These are phyloP conservation scores for Russula vinacea DNA, from an alignment of 768 basidiomycete genomes.

Conservation along the genomic window DNA sequence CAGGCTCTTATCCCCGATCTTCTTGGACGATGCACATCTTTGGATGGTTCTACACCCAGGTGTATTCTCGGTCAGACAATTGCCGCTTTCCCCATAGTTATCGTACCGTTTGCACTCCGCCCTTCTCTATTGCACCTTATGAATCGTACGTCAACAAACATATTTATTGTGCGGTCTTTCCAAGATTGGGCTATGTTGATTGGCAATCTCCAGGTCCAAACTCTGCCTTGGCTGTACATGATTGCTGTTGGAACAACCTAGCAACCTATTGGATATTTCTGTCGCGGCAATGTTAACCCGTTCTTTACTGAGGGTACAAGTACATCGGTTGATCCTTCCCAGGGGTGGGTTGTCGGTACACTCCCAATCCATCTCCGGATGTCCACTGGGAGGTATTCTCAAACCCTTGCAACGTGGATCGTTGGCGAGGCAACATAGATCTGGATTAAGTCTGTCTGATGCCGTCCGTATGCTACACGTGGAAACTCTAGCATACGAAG, in stretches of 20 bases:
- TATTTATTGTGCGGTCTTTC: no score
- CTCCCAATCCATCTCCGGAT: not conserved
- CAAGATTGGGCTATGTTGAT: no score
- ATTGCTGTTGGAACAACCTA: no score
- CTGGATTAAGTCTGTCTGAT: not conserved
- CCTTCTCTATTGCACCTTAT: not conserved
- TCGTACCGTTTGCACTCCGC: not conserved
- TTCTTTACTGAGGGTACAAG: not conserved
- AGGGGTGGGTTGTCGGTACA: not conserved
- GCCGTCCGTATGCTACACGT: not conserved
- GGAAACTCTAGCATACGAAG: no score
- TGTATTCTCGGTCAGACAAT: constrained; percentile 21
- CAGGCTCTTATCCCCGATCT: not conserved
- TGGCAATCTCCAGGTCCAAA: not conserved
- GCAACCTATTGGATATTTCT: not conserved
- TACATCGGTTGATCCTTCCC: not conserved
- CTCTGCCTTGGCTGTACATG: not conserved
- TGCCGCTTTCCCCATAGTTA: constrained; percentile 27
- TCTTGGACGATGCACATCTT: not conserved
- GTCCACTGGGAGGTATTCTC: no score
- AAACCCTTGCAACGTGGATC: no score
- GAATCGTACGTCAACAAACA: no score
- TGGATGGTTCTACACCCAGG: not conserved
- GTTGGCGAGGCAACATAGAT: no score
- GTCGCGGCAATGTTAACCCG: not conserved